phyloP scores from a whole-genome alignment of 495 filamentous ascomycete species.

The Patellaria atrata region DNA sequence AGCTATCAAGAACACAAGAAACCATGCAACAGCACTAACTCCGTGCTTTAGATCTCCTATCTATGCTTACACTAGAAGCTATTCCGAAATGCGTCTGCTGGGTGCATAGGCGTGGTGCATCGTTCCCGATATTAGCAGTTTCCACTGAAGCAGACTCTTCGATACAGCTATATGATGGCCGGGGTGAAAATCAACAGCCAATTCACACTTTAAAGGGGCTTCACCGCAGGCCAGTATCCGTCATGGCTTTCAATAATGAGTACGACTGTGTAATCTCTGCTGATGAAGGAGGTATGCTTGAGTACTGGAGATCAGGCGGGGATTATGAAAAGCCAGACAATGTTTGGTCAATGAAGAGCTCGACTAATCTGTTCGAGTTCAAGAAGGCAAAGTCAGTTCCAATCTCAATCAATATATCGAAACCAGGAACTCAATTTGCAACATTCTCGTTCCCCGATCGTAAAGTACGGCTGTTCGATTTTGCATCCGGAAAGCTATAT shows the following conservation, averaged over 20 bases:
- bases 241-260: slow-evolving; percentile 78
- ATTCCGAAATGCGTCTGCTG: slow-evolving; percentile 74
- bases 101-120: slow-evolving; percentile 79
- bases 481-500: slow-evolving; percentile 71
- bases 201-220: slow-evolving; percentile 59
- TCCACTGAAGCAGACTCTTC: slow-evolving; percentile 59
- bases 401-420: slow-evolving; percentile 72
- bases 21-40: slow-evolving; percentile 9
- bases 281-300: slow-evolving; percentile 86
- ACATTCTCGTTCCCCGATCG: slow-evolving; percentile 90
- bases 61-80: slow-evolving; percentile 62
- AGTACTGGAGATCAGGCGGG: slow-evolving; percentile 80
- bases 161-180: slow-evolving; percentile 77
- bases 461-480: slow-evolving; percentile 84
- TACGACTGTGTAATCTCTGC: slow-evolving; percentile 83
- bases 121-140: slow-evolving; percentile 75
- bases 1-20: no score
- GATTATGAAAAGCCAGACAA: slow-evolving; percentile 81
- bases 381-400: slow-evolving; percentile 76
- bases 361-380: slow-evolving; percentile 90
- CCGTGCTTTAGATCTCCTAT: slow-evolving; percentile 70
- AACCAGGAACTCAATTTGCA: slow-evolving; percentile 69
- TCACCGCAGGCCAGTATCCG: slow-evolving; percentile 61
- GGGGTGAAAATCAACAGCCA: slow-evolving; percentile 61
- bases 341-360: slow-evolving; percentile 83